Base-by-base conservation (phyloP, 2,329 filamentous ascomycete species). In the Ophiostoma novo-ulmi region DNA sequence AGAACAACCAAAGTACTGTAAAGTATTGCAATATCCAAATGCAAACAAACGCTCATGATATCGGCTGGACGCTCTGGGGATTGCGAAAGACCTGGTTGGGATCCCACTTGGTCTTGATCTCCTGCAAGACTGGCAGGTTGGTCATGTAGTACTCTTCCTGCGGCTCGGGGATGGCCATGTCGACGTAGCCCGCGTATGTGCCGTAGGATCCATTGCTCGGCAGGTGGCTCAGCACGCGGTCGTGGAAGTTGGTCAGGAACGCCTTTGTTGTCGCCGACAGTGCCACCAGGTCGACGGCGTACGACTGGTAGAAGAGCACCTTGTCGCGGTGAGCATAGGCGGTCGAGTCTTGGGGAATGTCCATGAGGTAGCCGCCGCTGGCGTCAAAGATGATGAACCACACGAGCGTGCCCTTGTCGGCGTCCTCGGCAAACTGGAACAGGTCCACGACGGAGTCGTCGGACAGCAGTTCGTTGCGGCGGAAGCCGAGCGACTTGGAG, bases 321-420 rank as follows among this genome's bases (percentile, higher is more conserved):
- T 86, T 86, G 79, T 90, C 85, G 66, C 89, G 84, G 75, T 90
- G 88, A 0, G 85, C 83, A 75, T 88, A 90, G 8, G 87, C 84
- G 0, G 88, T 89, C 11, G 83, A 84, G 74, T 88, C 81, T 72
- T 77, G 76, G 0, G 87, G 78, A 0, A 85, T 79, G 71, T 90
- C 87, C 74, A 82, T 83, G 68, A 87, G 82, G 14, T 87, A 87
- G 11, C 88, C 88, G 63, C 87, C 88, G 20, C 83, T 81, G 0
- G 86, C 82, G 75, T 89, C 86, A 75, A 89, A 90, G 63, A 89
- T 87, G 71, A 88, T 79, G 75, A 86, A 85, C 86, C 88, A 89
- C 2, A 87, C 73, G 1, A 84, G 76, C 0, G 85, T 87, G 2
- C 83, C 85, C 71, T 82, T 83, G 69, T 83, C 76, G 0, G 81